Conservation (phyloP, 805 yeast species). For the Maudiozyma serrabonitensis region DNA sequence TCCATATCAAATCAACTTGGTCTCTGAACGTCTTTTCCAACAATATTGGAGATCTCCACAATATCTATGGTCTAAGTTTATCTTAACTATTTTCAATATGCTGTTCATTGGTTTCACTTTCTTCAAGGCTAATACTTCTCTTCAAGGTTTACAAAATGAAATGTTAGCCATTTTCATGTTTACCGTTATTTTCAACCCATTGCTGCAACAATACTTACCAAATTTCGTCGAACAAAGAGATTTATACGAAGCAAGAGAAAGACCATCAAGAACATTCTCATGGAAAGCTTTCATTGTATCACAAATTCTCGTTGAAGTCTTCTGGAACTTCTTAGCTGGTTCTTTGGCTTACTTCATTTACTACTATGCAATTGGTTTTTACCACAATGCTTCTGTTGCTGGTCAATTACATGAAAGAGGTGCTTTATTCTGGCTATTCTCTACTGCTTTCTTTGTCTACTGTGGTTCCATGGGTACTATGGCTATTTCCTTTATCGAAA, state of each 20-base stretch:
- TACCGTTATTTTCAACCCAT: slow-evolving; percentile 43
- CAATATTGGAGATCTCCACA: slow-evolving; percentile 63
- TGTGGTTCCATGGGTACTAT: slow-evolving; percentile 50
- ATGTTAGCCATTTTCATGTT: slow-evolving; percentile 71
- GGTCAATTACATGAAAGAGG: slow-evolving; percentile 42
- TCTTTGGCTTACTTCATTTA: slow-evolving; percentile 53
- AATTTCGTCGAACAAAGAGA: slow-evolving; percentile 51
- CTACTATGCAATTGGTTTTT: slow-evolving; percentile 67
- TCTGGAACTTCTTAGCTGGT: slow-evolving; percentile 53
- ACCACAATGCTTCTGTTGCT: slow-evolving; percentile 49
- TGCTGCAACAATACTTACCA: slow-evolving; percentile 56
- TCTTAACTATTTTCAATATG: slow-evolving; percentile 45
- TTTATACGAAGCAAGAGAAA: slow-evolving; percentile 62
- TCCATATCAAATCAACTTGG: slow-evolving; percentile 35
- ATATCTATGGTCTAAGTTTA: slow-evolving; percentile 50
- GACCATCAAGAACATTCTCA: slow-evolving; percentile 60
- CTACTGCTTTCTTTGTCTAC: slow-evolving; percentile 42
- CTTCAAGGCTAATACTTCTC: slow-evolving; percentile 53
- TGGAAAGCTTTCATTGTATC: slow-evolving; percentile 57
- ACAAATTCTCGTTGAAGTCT: slow-evolving; percentile 56
- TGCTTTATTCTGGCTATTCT: slow-evolving; percentile 41
- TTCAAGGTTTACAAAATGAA: slow-evolving; percentile 73
- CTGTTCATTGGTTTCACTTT: slow-evolving; percentile 67
- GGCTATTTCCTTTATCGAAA: slow-evolving; percentile 48
- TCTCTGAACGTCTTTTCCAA: slow-evolving; percentile 45